phyloP scores from a whole-genome alignment of 257 asterid genomes.

The Agastache rugosa region DNA sequence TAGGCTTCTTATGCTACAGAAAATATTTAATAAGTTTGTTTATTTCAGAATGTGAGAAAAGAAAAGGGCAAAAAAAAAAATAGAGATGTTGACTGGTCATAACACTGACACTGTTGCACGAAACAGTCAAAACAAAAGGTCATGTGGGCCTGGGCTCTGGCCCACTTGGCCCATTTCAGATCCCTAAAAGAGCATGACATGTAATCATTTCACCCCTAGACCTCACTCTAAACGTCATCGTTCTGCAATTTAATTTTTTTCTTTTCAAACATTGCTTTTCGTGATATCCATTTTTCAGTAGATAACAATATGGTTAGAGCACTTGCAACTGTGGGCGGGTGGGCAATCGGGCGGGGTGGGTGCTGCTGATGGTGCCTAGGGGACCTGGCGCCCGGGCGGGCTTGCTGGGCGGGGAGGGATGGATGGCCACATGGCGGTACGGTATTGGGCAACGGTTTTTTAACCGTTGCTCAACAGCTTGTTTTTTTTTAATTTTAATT shows the following conservation, averaged over 20 bases:
- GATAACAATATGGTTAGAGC: no score
- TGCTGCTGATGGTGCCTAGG: no score
- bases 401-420: no score
- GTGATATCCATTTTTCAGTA: no score
- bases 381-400: no score
- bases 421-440: no score
- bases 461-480: no score
- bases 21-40: neutral
- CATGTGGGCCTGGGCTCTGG: slow-evolving; percentile 35
- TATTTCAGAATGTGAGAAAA: neutral
- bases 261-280: neutral
- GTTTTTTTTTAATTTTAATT: no score
- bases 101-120: slow-evolving; percentile 5
- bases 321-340: no score
- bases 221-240: slow-evolving; percentile 13
- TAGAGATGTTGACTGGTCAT: slow-evolving; percentile 40
- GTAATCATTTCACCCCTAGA: slow-evolving; percentile 33
- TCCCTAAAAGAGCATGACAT: slow-evolving; percentile 34
- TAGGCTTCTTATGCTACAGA: slow-evolving; percentile 34
- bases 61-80: neutral
- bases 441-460: no score
- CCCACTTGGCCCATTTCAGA: slow-evolving; percentile 39
- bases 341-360: no score
- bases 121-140: slow-evolving; percentile 37
- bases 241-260: neutral